Conservation (phyloP, 257 asterid genomes). For the Lantana camara region DNA sequence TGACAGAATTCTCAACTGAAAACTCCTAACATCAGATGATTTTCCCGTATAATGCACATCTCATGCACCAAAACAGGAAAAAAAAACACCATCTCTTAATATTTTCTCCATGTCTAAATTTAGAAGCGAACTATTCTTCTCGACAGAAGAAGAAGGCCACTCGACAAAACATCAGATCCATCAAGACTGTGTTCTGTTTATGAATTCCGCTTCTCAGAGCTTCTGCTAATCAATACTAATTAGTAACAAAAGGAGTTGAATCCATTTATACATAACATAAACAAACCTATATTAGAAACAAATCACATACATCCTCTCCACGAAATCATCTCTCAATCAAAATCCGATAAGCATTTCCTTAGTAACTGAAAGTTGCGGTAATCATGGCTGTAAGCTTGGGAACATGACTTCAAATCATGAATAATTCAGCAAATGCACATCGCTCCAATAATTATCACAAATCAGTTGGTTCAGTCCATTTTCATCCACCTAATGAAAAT, state of each 20-base stretch:
- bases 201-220: not conserved
- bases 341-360: not conserved
- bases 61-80: too few species aligned
- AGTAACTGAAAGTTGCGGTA: too few species aligned
- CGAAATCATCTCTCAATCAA: not conserved
- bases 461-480: not conserved
- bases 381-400: not conserved
- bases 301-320: not conserved
- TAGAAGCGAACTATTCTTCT: not conserved
- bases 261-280: not conserved
- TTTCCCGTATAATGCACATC: not conserved
- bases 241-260: not conserved
- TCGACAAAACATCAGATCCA: not conserved
- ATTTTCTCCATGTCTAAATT: not conserved
- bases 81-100: too few species aligned
- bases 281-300: not conserved
- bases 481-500: not conserved
- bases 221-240: not conserved
- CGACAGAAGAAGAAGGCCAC: not conserved
- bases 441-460: not conserved
- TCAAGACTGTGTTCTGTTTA: not conserved
- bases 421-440: not conserved
- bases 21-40: constrained; percentile 21
- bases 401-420: not conserved
- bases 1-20: not conserved